Evolutionary conservation across 2,329 filamentous ascomycete species (phyloP).

Genomic region (Byssochlamys sp.): DNA sequence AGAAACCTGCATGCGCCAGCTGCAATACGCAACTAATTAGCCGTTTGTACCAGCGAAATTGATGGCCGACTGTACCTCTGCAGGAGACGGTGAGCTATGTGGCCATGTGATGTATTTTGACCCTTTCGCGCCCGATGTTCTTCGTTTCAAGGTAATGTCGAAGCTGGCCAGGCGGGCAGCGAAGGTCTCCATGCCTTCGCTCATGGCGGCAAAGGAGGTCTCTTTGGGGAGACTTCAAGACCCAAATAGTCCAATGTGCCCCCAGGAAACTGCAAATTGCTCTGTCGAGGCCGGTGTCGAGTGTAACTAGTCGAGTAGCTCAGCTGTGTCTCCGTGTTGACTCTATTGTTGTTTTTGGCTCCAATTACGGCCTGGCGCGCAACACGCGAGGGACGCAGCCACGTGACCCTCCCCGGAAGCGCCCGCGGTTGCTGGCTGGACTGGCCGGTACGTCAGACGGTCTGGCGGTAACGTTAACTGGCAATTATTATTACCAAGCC

Average conservation of each 20-base stretch:
- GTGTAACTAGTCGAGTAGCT: neutral
- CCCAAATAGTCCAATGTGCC: neutral
- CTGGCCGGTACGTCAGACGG: neutral
- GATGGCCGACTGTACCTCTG: slow-evolving; percentile 44
- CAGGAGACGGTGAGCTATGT: slow-evolving; percentile 56
- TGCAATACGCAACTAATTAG: slow-evolving; percentile 28
- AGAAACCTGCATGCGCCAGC: slow-evolving; percentile 87
- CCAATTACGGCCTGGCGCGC: neutral
- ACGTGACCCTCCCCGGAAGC: neutral
- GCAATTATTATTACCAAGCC: neutral
- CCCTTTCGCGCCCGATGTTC: slow-evolving; percentile 55
- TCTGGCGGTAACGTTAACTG: neutral
- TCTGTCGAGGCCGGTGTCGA: neutral
- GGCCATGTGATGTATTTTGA: slow-evolving; percentile 62
- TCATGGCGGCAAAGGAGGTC: slow-evolving; percentile 10
- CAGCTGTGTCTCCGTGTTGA: neutral
- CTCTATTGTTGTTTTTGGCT: neutral
- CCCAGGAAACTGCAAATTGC: neutral
- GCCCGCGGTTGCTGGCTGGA: neutral
- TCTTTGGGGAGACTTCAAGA: neutral
- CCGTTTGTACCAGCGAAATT: slow-evolving; percentile 7
- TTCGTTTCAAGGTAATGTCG: slow-evolving; percentile 58
- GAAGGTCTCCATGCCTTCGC: slow-evolving; percentile 49
- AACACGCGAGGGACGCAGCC: neutral
- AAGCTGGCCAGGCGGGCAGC: slow-evolving; percentile 76